Conservation (phyloP, 345 rosid genomes). For the Cochlearia excelsa region DNA sequence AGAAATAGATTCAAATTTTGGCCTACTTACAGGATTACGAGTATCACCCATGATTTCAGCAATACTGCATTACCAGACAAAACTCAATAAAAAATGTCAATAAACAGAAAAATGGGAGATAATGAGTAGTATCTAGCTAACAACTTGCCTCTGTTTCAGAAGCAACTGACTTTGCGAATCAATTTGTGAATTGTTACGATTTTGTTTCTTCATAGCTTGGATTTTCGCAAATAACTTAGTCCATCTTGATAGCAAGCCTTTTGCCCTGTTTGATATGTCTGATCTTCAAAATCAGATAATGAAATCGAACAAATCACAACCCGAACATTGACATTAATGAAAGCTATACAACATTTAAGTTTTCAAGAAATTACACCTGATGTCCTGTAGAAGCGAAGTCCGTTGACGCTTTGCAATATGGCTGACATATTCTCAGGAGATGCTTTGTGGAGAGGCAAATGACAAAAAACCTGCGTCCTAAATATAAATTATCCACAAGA, state of each 20-base stretch:
- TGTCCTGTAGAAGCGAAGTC: constrained; percentile 68
- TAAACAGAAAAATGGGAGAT: constrained; percentile 14
- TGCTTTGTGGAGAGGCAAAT: constrained; percentile 86
- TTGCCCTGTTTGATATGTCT: constrained; percentile 99
- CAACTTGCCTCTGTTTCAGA: constrained; percentile 75
- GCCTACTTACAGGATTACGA: constrained; percentile 52
- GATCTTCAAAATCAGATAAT: constrained; percentile 95
- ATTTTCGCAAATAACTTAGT: constrained; percentile 76
- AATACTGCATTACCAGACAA: constrained; percentile 54
- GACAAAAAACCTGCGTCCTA: constrained; percentile 69
- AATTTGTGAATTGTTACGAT: constrained; percentile 53
- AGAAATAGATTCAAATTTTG: constrained; percentile 18
- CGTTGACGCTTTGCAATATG: constrained; percentile 80
- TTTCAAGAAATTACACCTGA: constrained; percentile 65
- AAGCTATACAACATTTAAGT: constrained; percentile 7
- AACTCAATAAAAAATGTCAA: constrained; percentile 25
- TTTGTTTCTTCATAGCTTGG: constrained; percentile 65
- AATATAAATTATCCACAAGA: constrained; percentile 12
- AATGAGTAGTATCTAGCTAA: constrained; percentile 7
- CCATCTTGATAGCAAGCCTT: constrained; percentile 81
- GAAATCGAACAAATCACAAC: constrained; percentile 53
- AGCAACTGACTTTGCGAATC: constrained; percentile 66
- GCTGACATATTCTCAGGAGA: constrained; percentile 91
- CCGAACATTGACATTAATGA: constrained; percentile 16
- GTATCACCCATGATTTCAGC: constrained; percentile 75